A percentile compares a stretch with the other conserved stretches of the same genome.
Conservation (phyloP, 331 rosid species). For the Malus hybrid region DNA sequence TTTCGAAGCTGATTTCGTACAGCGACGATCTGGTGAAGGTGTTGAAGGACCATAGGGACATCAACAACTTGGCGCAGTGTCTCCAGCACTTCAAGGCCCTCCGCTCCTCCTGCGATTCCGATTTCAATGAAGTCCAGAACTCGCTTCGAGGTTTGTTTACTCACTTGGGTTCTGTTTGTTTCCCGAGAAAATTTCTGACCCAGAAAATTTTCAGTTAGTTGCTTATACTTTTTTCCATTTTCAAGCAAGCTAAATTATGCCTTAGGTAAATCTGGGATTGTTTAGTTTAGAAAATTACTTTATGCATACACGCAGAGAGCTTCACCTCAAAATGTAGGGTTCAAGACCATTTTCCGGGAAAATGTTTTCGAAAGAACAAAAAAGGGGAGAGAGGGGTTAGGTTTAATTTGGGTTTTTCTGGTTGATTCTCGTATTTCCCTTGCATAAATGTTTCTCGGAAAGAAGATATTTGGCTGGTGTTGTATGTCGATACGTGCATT, state of each 20-base stretch:
- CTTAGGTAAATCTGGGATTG: background rate
- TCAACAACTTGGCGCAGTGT: conserved; percentile 30
- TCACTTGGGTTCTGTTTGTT: background rate
- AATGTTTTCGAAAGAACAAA: too few species aligned
- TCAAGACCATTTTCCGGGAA: background rate
- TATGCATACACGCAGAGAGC: background rate
- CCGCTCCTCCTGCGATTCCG: conserved; percentile 25
- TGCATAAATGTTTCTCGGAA: background rate
- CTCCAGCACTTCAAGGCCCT: conserved; percentile 32
- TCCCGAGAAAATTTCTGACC: background rate
- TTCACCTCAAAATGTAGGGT: background rate
- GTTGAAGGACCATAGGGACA: conserved; percentile 39
- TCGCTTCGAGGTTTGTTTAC: conserved; percentile 43
- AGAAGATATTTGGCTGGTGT: too few species aligned
- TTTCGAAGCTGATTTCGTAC: conserved; percentile 36
- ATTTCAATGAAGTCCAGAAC: conserved; percentile 8
- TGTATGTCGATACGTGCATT: too few species aligned
- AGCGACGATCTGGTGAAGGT: conserved; percentile 47
- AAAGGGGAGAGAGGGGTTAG: too few species aligned
- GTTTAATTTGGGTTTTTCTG: too few species aligned
- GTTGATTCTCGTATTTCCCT: background rate
- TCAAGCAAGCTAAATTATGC: too few species aligned
- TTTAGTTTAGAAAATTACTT: background rate
- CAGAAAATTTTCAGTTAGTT: background rate
- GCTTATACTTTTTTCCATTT: background rate